These are phyloP conservation scores for Trichophyton schoenleinii DNA, from an alignment of 2,329 filamentous ascomycete species.

Conservation along the genomic window DNA sequence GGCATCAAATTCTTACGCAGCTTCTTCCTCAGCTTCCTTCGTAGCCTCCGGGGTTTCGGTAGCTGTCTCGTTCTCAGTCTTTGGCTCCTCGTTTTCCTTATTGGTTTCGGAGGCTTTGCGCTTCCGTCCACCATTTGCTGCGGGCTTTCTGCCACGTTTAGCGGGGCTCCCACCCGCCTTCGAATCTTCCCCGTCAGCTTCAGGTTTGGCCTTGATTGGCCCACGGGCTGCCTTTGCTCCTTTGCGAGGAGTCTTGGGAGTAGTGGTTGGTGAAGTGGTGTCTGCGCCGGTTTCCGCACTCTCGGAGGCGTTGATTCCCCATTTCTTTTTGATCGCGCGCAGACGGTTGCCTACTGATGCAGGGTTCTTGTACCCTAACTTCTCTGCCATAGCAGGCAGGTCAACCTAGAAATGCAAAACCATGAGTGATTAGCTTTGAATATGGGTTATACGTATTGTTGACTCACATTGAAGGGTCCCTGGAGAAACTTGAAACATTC, in stretches of 20 bases:
- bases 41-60: not conserved
- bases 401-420: conserved; percentile 17
- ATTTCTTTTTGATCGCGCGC: conserved; percentile 17
- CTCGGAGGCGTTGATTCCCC: conserved; percentile 5
- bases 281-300: not conserved
- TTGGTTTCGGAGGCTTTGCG: conserved; percentile 5
- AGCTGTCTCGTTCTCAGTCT: not conserved
- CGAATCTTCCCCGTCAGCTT: conserved; percentile 1
- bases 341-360: conserved; percentile 21
- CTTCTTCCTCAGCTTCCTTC: not conserved
- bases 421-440: not conserved
- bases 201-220: conserved; percentile 14
- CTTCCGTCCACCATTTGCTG: conserved; percentile 6
- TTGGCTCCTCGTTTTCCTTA: not conserved
- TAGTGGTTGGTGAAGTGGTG: not conserved
- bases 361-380: conserved; percentile 20
- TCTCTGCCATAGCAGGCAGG: conserved; percentile 16
- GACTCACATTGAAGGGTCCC: conserved; percentile 12
- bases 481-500: conserved; percentile 18
- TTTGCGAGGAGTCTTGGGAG: conserved; percentile 12
- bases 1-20: not conserved
- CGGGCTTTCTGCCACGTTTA: conserved; percentile 8
- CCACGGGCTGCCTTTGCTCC: conserved; percentile 14
- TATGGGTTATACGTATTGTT: not conserved
- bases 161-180: conserved; percentile 5